phyloP scores from a whole-genome alignment of 306 rosid genomes.

The Cotoneaster glaucophyllus region DNA sequence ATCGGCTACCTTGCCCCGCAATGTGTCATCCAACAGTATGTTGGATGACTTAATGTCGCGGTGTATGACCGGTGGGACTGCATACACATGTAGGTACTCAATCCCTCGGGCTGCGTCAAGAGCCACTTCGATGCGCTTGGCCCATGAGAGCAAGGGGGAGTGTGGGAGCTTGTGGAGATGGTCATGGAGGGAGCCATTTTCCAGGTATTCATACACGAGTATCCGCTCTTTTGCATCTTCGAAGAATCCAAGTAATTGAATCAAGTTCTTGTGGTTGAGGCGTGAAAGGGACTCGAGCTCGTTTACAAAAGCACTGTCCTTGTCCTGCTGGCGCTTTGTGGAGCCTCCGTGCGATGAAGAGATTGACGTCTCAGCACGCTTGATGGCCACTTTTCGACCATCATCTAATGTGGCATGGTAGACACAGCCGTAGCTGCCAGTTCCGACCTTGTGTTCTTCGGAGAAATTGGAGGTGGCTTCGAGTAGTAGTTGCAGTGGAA shows the following conservation, averaged over 20 bases:
- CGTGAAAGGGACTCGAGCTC: slow-evolving; percentile 75
- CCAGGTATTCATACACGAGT: slow-evolving; percentile 67
- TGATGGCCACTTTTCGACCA: slow-evolving; percentile 75
- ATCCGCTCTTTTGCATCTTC: slow-evolving; percentile 64
- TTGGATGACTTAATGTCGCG: slow-evolving; percentile 73
- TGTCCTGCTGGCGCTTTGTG: slow-evolving; percentile 61
- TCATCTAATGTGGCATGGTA: slow-evolving; percentile 57
- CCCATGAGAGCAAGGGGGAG: slow-evolving; percentile 47
- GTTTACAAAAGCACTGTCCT: slow-evolving; percentile 61
- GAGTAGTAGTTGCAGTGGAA: slow-evolving; percentile 29
- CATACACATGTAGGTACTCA: slow-evolving; percentile 55
- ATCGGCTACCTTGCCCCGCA: slow-evolving; percentile 62
- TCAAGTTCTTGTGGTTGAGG: slow-evolving; percentile 80
- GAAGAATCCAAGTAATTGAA: slow-evolving; percentile 54
- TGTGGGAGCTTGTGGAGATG: slow-evolving; percentile 53
- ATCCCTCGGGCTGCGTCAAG: slow-evolving; percentile 76
- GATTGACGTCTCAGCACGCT: slow-evolving; percentile 62
- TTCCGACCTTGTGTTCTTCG: slow-evolving; percentile 56
- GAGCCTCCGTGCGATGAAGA: slow-evolving; percentile 12
- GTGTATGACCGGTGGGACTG: slow-evolving; percentile 63
- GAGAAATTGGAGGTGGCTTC: slow-evolving; percentile 60
- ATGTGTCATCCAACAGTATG: slow-evolving; percentile 47
- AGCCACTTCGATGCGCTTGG: slow-evolving; percentile 41
- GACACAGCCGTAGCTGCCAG: slow-evolving; percentile 78
- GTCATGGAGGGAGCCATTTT: slow-evolving; percentile 62